phyloP scores from a whole-genome alignment of 2,329 filamentous ascomycete species.

The Annulohypoxylon truncatum region DNA sequence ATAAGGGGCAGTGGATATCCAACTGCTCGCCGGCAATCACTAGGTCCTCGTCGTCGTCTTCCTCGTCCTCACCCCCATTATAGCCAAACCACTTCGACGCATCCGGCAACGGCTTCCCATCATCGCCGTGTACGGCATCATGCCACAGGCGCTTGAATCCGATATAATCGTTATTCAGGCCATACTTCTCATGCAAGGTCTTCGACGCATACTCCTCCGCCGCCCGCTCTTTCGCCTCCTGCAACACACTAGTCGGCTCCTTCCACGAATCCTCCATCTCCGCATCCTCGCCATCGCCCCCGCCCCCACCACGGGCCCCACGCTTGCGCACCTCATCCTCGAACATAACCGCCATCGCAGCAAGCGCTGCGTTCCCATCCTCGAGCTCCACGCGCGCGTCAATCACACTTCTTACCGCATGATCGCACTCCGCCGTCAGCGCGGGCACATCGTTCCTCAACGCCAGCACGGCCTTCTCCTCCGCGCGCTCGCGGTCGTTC shows the following conservation, averaged over 20 bases:
- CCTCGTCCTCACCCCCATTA: constrained; percentile 53
- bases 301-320: constrained; percentile 38
- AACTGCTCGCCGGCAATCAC: constrained; percentile 72
- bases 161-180: constrained; percentile 67
- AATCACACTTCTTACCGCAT: constrained; percentile 60
- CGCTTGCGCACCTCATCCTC: constrained; percentile 38
- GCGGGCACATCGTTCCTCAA: constrained; percentile 56
- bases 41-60: constrained; percentile 74
- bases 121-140: constrained; percentile 61
- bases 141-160: constrained; percentile 70
- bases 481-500: constrained; percentile 51
- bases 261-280: constrained; percentile 45
- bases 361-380: constrained; percentile 57
- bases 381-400: constrained; percentile 63
- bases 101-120: constrained; percentile 64
- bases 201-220: constrained; percentile 57
- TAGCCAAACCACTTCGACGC: constrained; percentile 65
- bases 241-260: constrained; percentile 52
- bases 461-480: constrained; percentile 54
- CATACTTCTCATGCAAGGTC: constrained; percentile 62
- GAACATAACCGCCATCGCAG: constrained; percentile 52
- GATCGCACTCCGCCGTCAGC: constrained; percentile 60
- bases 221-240: constrained; percentile 53
- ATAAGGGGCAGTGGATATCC: constrained; percentile 77
- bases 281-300: constrained; percentile 46